These are phyloP conservation scores for Trametes punicea DNA, from an alignment of 768 basidiomycete species.

Conservation along the genomic window DNA sequence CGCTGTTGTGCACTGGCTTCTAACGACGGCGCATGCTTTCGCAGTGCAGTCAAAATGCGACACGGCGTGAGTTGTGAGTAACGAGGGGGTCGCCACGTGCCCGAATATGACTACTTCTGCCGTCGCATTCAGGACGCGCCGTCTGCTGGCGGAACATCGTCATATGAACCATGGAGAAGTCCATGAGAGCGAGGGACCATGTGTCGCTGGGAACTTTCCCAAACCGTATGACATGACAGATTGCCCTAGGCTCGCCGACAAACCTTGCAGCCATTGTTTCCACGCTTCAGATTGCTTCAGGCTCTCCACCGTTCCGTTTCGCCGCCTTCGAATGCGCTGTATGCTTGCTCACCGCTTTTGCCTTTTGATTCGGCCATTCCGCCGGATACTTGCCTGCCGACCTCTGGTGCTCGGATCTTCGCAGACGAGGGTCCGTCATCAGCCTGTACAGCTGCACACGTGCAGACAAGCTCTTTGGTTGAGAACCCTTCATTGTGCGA, in stretches of 20 bases:
- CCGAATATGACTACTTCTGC: conserved; percentile 20
- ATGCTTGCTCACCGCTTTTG: not conserved
- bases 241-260: conserved; percentile 6
- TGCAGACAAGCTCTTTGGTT: conserved; percentile 12
- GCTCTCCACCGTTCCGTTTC: not conserved
- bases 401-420: not conserved
- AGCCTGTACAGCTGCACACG: conserved; percentile 2
- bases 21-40: not conserved
- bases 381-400: not conserved
- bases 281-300: conserved; percentile 3
- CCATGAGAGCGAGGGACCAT: conserved; percentile 4
- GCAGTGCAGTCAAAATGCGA: conserved; percentile 4
- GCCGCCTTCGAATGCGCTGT: not conserved
- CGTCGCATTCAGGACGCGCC: conserved; percentile 5
- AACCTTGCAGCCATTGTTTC: conserved; percentile 8
- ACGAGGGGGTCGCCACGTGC: conserved; percentile 14
- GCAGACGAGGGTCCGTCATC: not conserved
- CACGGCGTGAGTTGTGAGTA: conserved; percentile 11
- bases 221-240: conserved; percentile 18
- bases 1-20: not conserved
- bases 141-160: not conserved
- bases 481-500: conserved; percentile 12
- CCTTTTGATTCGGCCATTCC: not conserved
- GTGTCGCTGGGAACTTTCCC: conserved; percentile 18
- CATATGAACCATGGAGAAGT: not conserved